Conservation (phyloP, 371 early-diverging fungal genomes). For the Mucor racemosus region DNA sequence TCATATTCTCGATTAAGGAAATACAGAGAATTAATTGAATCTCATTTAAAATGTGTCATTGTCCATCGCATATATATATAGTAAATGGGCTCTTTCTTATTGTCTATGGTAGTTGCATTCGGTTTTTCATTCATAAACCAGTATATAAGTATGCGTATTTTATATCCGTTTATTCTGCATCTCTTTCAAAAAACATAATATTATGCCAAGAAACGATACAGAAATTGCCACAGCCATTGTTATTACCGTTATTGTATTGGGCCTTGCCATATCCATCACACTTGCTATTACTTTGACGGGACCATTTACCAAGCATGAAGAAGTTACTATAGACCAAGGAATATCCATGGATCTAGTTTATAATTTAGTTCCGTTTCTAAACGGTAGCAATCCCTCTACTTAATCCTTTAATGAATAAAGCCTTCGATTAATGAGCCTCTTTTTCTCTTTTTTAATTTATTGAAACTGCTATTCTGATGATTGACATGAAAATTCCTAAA, state of each 20-base stretch:
- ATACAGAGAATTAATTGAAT: no score
- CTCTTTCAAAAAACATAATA: neutral
- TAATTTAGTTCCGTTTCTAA: neutral
- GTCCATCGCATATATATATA: no score
- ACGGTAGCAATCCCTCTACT: neutral
- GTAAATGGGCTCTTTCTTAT: no score
- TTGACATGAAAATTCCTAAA: no score
- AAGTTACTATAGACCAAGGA: neutral
- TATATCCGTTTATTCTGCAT: neutral
- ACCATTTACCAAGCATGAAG: neutral
- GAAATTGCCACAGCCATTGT: neutral
- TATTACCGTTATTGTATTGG: neutral
- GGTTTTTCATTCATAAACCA: no score
- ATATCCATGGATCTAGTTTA: neutral
- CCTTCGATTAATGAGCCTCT: neutral
- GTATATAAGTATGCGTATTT: neutral
- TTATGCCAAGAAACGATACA: neutral
- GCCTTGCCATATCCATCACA: neutral
- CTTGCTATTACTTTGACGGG: neutral
- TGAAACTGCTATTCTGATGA: no score
- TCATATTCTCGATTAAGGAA: no score
- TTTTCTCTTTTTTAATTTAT: neutral
- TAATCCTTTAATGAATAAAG: neutral
- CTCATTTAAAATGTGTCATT: no score
- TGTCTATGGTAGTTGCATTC: no score